A percentile compares a stretch with the other conserved stretches of the same genome.
phyloP scores from a whole-genome alignment of 345 rosid genomes.

The Eutrema japonicum region DNA sequence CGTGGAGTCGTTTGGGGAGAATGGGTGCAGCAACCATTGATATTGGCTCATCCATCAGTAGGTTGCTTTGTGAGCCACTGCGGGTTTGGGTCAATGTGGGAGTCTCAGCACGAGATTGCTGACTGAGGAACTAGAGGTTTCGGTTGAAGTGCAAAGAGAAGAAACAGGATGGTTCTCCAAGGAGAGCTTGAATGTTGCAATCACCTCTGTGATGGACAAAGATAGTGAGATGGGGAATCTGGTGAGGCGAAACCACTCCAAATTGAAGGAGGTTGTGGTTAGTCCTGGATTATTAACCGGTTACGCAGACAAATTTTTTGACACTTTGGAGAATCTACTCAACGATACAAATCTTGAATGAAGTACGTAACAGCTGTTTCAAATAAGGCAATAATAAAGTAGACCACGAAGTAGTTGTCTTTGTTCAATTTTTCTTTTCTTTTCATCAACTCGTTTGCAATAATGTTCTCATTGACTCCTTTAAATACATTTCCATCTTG shows the following conservation, averaged over 20 bases:
- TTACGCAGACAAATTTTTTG: slow-evolving; percentile 22
- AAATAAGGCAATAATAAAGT: background rate
- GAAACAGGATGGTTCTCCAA: slow-evolving; percentile 43
- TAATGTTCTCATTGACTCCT: too few relatives aligned
- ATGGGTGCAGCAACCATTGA: slow-evolving; percentile 47
- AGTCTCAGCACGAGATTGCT: slow-evolving; percentile 51
- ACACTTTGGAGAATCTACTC: slow-evolving; percentile 23
- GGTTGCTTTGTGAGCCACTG: slow-evolving; percentile 53
- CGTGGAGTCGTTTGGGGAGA: slow-evolving; percentile 49
- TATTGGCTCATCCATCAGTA: slow-evolving; percentile 46
- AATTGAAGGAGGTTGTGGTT: slow-evolving; percentile 31
- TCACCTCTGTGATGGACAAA: slow-evolving; percentile 44
- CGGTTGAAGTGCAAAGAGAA: slow-evolving; percentile 49
- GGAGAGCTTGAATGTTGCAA: slow-evolving; percentile 40
- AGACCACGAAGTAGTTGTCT: background rate
- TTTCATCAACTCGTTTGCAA: background rate
- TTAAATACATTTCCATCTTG: too few relatives aligned
- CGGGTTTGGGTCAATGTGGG: slow-evolving; percentile 58
- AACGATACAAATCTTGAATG: slow-evolving; percentile 8
- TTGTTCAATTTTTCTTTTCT: background rate
- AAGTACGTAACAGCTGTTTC: background rate
- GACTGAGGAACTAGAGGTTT: slow-evolving; percentile 50
- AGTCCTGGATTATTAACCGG: slow-evolving; percentile 21
- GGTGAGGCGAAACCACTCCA: slow-evolving; percentile 36
- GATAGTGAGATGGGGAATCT: slow-evolving; percentile 36